Evolutionary conservation across 1,284 basidiomycete genomes (phyloP).

Genomic region (Rhodotorula sp.): DNA sequence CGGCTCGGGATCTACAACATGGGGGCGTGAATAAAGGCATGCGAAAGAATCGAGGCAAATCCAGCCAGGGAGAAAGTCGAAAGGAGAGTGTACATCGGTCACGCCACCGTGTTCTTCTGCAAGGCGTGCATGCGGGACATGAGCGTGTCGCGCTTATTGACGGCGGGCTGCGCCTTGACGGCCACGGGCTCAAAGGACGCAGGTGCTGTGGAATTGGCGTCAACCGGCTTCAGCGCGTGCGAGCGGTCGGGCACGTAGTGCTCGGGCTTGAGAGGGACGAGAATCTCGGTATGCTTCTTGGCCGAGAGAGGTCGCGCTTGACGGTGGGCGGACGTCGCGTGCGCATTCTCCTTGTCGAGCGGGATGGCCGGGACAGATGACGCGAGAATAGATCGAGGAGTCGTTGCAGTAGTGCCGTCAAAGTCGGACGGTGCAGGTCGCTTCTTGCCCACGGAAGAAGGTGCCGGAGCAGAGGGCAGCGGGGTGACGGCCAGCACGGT

Average conservation of each 20-base stretch:
- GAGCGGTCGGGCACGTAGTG: not conserved
- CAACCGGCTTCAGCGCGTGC: conserved; percentile 11
- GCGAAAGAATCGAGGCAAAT: too few relatives aligned
- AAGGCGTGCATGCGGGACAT: not conserved
- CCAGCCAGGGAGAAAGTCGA: too few relatives aligned
- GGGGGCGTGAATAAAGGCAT: too few relatives aligned
- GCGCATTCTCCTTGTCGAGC: conserved; percentile 28
- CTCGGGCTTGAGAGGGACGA: conserved; percentile 29
- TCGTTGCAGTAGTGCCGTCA: conserved; percentile 1
- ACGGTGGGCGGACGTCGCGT: not conserved
- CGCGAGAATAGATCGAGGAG: conserved; percentile 28
- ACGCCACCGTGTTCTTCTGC: not conserved
- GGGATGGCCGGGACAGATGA: not conserved
- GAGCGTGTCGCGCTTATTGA: conserved; percentile 1
- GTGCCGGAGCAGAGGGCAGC: not conserved
- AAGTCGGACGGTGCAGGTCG: conserved; percentile 32
- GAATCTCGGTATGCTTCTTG: not conserved
- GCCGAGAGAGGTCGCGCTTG: not conserved
- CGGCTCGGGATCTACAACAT: too few relatives aligned
- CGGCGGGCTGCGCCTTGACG: not conserved
- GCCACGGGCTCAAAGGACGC: not conserved
- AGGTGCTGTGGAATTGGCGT: conserved; percentile 4
- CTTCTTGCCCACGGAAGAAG: conserved; percentile 24
- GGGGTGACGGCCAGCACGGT: not conserved
- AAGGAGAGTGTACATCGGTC: too few relatives aligned